Base-by-base conservation (phyloP, 345 rosid genomes). In the Noccaea caerulescens region DNA sequence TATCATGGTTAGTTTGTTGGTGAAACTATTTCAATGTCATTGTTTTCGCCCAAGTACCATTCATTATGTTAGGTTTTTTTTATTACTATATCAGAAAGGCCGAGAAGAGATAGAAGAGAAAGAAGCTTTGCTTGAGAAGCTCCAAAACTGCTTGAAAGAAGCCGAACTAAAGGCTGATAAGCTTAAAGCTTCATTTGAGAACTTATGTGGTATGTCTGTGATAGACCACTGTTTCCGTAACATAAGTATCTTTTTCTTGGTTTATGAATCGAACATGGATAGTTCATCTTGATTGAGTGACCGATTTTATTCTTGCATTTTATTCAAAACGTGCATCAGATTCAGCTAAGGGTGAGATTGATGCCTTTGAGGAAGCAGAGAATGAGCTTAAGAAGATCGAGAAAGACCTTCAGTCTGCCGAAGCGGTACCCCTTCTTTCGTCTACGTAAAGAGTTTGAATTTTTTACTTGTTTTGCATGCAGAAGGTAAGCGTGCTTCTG, bases 301-400 rank as follows among this genome's bases (percentile, higher is more conserved):
- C 38, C 12, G 9, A 66, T 30, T 54, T 46, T 49, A 57, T 63
- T 30, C 43, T 16, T 14, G 38, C 45, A 47, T 39, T 50, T 39
- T 41, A 46, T 42, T 51, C 39, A 43, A 33, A 57, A 57, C 45
- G 37, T 49, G 66, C 9, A 27, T 76, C 66, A 91, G 97, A 89
- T 49, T 87, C 96, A 23, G 88, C 95, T 44, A 84, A 85, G 66
- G 87, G 80, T 72, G 96, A 91, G 58, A 76, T 91, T 16, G 80
- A 79, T 73, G 90, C 93, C 72, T 84, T 85, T 72, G 88, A 85
- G 75, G 77, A 84, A 55, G 90, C 97, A 66, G 97, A 94, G 82
- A 70, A 64, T 60, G 90, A 89, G 77, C 84, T 89, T 63, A 86
- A 82, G 82, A 80, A 78, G 76, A 84, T 86, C 53, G 97, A 91